Base-by-base conservation (phyloP, 495 filamentous ascomycete species). In the Hypoxylon cercidicola region DNA sequence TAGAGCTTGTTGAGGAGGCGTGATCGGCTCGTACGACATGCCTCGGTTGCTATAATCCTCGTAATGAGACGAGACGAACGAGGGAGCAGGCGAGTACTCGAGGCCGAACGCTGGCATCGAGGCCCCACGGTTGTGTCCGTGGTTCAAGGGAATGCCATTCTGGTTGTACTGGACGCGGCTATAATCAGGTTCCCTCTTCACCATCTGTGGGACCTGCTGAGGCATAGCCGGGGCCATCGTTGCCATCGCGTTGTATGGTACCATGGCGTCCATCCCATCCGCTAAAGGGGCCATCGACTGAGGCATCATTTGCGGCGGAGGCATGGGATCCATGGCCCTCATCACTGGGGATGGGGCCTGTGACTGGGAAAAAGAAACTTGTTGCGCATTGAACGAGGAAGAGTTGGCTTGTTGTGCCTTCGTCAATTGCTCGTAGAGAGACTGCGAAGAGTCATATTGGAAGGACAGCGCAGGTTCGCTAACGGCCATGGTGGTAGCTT, bases 351-450 rank as follows among this genome's bases (percentile, higher is more conserved):
- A 96, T 50, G 80, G 87, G 58, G 90, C 85, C 80, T 92, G 91
- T 54, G 78, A 82, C 73, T 84, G 86, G 73, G 90, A 87, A 83
- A 88, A 93, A 76, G 89, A 87, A 72, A 90, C 87, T 73, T 94
- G 81, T 68, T 85, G 92, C 63, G 90, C 90, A 80, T 87, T 91
- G 84, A 97, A 97, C 21, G 94, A 96, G 20, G 94, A 97, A 32
- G 93, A 91, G 79, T 95, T 98, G 74, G 93, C 93, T 85, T 98
- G 96, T 80, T 99, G 96, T 30, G 94, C 93, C 82, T 98, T 99
- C 70, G 95, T 98, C 85, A 99, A 90, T 80, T 98, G 96, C 84
- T 99, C 95, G 78, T 97, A 99, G 55, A 99, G 87, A 66, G 95
- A 97, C 79, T 99, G 95, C 39, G 96, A 98, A 54, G 95, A 97